A percentile compares a stretch with the other conserved stretches of the same genome.
Conservation (phyloP, 2,329 filamentous ascomycete genomes). For the Ceratocystis albifundus region DNA sequence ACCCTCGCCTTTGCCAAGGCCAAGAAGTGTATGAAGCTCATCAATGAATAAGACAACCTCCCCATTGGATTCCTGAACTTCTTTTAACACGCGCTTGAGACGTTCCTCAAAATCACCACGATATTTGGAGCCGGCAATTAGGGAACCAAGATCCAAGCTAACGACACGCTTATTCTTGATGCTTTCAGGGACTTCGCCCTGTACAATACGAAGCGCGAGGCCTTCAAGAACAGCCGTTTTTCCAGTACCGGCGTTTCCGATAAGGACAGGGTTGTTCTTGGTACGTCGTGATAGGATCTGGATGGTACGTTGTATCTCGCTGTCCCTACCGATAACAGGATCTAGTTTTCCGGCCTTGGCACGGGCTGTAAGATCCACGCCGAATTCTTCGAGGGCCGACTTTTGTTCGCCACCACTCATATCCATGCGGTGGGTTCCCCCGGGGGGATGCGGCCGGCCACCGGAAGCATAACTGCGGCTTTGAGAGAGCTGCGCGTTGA, state of each 20-base stretch:
- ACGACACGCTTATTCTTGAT: constrained; percentile 91
- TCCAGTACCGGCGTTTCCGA: constrained; percentile 79
- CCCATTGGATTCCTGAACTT: constrained; percentile 80
- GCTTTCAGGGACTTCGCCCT: constrained; percentile 87
- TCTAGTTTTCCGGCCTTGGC: constrained; percentile 86
- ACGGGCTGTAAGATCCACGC: constrained; percentile 74
- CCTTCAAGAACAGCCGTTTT: constrained; percentile 93
- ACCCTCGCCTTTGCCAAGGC: constrained; percentile 87
- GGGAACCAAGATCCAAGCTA: constrained; percentile 72
- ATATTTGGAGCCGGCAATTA: constrained; percentile 94
- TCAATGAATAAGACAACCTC: constrained; percentile 91
- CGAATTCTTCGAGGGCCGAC: constrained; percentile 79
- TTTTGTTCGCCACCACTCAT: constrained; percentile 66
- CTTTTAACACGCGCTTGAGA: constrained; percentile 78
- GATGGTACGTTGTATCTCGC: constrained; percentile 86
- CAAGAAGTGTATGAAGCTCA: constrained; percentile 81
- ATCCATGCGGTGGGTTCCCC: constrained; percentile 90
- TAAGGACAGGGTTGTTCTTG: constrained; percentile 94
- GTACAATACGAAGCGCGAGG: constrained; percentile 76
- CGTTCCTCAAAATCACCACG: constrained; percentile 93
- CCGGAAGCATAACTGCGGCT: constrained; percentile 51
- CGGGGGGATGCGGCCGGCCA: constrained; percentile 69
- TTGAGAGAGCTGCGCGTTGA: constrained; percentile 1
- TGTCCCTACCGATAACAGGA: constrained; percentile 85
- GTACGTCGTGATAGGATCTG: constrained; percentile 85